These are phyloP conservation scores for Forsythia viridissima DNA, from an alignment of 257 asterid genomes.

Conservation along the genomic window DNA sequence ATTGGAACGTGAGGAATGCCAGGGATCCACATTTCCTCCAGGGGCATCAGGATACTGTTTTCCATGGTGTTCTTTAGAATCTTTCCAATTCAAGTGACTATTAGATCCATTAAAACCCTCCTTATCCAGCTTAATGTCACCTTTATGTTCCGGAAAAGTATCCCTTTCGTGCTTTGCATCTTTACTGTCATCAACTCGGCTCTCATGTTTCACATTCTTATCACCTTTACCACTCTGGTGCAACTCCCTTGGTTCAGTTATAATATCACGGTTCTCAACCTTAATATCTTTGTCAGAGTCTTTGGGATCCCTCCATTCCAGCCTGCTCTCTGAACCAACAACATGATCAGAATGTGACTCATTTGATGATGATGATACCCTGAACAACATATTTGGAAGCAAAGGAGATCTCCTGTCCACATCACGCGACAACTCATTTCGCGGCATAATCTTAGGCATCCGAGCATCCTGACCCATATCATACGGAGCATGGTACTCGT, in stretches of 20 bases:
- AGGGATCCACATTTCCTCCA: constrained; percentile 54
- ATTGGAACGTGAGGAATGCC: constrained; percentile 57
- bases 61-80: constrained; percentile 56
- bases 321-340: constrained; percentile 56
- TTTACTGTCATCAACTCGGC: constrained; percentile 65
- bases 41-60: constrained; percentile 63
- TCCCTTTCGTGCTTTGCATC: constrained; percentile 66
- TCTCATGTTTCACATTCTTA: constrained; percentile 49
- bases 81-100: constrained; percentile 67
- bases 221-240: constrained; percentile 58
- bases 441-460: constrained; percentile 58
- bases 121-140: constrained; percentile 62
- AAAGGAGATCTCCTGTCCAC: constrained; percentile 66
- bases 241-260: constrained; percentile 63
- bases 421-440: constrained; percentile 64
- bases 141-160: constrained; percentile 57
- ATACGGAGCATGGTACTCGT: constrained; percentile 64
- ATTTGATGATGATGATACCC: constrained; percentile 53
- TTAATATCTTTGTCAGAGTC: constrained; percentile 55
- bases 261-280: constrained; percentile 63
- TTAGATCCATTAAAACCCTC: constrained; percentile 55
- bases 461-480: constrained; percentile 70
- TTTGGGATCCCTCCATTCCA: constrained; percentile 63
- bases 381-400: constrained; percentile 58
- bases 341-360: constrained; percentile 61